Percentiles rank a stretch among this genome's conserved stretches.
Evolutionary conservation across 2,329 filamentous ascomycete genomes (phyloP).

Genomic region (Pseudocercospora musae): DNA sequence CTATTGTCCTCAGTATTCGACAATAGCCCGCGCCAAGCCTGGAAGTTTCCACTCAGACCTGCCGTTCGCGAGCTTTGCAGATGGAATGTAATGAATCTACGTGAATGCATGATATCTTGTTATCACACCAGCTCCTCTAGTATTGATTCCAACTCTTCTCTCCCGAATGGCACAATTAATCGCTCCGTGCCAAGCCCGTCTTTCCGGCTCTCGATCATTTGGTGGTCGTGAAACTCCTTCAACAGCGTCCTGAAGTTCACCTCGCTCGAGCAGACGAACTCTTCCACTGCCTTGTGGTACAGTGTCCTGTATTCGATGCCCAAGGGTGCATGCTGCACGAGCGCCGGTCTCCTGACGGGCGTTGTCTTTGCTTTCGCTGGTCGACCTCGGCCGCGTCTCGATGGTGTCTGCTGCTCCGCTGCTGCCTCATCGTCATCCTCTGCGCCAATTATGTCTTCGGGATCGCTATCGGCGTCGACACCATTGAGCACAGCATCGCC

Average conservation of each 20-base stretch:
- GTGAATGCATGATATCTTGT: background rate
- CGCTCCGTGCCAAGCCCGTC: constrained; percentile 83
- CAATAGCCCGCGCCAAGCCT: background rate
- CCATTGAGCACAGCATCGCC: constrained; percentile 48
- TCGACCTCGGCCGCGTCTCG: constrained; percentile 24
- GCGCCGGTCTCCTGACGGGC: constrained; percentile 13
- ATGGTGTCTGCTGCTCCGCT: constrained; percentile 28
- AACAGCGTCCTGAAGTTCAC: constrained; percentile 91
- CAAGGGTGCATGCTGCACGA: constrained; percentile 8
- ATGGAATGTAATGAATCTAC: background rate
- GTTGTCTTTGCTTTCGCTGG: constrained; percentile 21
- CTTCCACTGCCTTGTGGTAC: constrained; percentile 93
- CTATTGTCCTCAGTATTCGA: background rate
- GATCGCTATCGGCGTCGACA: constrained; percentile 33
- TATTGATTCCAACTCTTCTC: constrained; percentile 84
- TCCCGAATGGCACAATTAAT: constrained; percentile 77
- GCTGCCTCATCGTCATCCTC: constrained; percentile 34
- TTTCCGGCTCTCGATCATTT: constrained; percentile 89
- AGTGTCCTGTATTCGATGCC: constrained; percentile 87
- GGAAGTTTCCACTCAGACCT: background rate
- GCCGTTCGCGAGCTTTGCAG: background rate
- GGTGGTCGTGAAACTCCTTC: constrained; percentile 97
- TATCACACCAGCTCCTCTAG: constrained; percentile 65
- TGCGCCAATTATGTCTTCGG: constrained; percentile 27
- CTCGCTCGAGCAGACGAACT: constrained; percentile 95